phyloP scores from a whole-genome alignment of 768 basidiomycete genomes.

The Piloderma croceum region DNA sequence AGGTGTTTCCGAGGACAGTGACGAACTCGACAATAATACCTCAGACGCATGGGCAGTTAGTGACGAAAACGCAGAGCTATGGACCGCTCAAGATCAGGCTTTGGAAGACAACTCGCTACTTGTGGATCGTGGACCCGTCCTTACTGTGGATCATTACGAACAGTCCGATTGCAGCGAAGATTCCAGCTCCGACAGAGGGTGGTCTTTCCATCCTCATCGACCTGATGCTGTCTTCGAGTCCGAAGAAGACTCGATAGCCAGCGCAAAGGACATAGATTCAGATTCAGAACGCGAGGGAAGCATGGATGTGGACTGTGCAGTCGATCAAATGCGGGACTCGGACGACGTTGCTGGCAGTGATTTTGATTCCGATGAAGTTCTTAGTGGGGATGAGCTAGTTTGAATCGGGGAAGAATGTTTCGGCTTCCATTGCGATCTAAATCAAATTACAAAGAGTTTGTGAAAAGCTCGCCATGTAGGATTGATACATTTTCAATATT shows the following conservation, averaged over 20 bases:
- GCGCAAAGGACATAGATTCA: too few relatives aligned
- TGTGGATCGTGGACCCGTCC: neutral
- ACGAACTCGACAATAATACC: slow-evolving; percentile 10
- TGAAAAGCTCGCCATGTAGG: too few relatives aligned
- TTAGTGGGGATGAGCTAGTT: slow-evolving; percentile 14
- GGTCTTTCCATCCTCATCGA: slow-evolving; percentile 3
- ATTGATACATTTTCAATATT: too few relatives aligned
- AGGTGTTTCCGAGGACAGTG: slow-evolving; percentile 9
- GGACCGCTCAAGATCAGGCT: neutral
- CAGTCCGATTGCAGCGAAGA: slow-evolving; percentile 6
- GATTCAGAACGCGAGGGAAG: neutral
- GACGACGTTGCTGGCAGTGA: slow-evolving; percentile 7
- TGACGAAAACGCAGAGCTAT: slow-evolving; percentile 2
- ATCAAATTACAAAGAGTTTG: too few relatives aligned
- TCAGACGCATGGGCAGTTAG: slow-evolving; percentile 2
- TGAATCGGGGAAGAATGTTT: too few relatives aligned
- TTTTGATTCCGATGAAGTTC: slow-evolving; percentile 10
- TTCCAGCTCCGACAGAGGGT: slow-evolving; percentile 9
- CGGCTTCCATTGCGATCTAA: too few relatives aligned
- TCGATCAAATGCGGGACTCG: too few relatives aligned
- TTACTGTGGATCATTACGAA: slow-evolving; percentile 3
- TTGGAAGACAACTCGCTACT: neutral
- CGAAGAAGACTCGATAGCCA: slow-evolving; percentile 3
- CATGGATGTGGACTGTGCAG: too few relatives aligned
- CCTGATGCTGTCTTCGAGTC: slow-evolving; percentile 8